These are phyloP conservation scores for Puccinellia tenuiflora DNA, from an alignment of 176 grass and related monocot species.

Conservation along the genomic window DNA sequence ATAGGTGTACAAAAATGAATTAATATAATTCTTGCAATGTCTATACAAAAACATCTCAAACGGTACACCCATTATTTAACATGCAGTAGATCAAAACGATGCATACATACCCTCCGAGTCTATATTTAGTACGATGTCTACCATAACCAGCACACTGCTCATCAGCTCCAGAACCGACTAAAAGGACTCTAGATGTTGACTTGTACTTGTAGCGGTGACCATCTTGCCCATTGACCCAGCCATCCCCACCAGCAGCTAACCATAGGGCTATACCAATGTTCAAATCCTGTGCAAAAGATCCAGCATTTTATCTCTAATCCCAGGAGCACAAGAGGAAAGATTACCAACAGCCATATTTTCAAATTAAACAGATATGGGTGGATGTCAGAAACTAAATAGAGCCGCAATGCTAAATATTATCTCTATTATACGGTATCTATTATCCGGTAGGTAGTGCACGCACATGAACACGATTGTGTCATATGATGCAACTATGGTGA, in stretches of 20 bases:
- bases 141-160: slow-evolving; percentile 98
- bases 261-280: slow-evolving; percentile 91
- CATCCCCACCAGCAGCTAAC: slow-evolving; percentile 87
- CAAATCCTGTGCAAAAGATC: slow-evolving; percentile 57
- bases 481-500: neutral
- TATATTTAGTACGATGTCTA: slow-evolving; percentile 82
- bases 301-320: neutral
- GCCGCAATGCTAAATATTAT: neutral
- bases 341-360: neutral
- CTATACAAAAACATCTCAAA: neutral
- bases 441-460: neutral
- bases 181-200: slow-evolving; percentile 64
- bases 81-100: slow-evolving; percentile 14
- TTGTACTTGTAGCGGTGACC: slow-evolving; percentile 52
- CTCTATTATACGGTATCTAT: neutral
- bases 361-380: neutral
- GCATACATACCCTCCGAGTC: slow-evolving; percentile 72
- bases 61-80: neutral
- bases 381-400: neutral
- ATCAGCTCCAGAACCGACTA: slow-evolving; percentile 91
- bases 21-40: neutral
- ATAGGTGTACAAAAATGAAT: slow-evolving; percentile 6
- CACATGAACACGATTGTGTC: neutral
- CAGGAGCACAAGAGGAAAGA: neutral
- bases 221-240: slow-evolving; percentile 74